Evolutionary conservation across 192 early-diverging fungal species (phyloP).

Genomic region (Coemansia sp.): DNA sequence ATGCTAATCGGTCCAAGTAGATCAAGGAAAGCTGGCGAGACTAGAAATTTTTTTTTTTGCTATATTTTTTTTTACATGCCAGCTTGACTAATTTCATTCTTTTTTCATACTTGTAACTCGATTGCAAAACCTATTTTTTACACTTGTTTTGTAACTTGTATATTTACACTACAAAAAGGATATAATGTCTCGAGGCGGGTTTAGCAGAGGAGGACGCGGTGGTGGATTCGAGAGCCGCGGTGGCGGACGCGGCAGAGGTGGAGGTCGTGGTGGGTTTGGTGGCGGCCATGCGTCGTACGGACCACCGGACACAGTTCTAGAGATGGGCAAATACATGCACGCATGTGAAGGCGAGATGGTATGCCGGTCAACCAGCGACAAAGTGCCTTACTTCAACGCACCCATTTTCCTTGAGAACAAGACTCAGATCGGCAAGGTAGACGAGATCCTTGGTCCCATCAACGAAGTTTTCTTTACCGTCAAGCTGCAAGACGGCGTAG

Average conservation of each 20-base stretch:
- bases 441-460: conserved; percentile 97
- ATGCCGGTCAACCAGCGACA: conserved; percentile 83
- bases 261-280: conserved; percentile 50
- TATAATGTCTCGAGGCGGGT: conserved; percentile 50
- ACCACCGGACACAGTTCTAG: conserved; percentile 78
- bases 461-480: conserved; percentile 99
- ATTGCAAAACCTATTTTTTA: neutral
- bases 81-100: neutral
- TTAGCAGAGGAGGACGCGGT: conserved; percentile 40
- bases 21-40: neutral
- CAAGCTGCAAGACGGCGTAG: conserved; percentile 92
- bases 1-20: conserved; percentile 1
- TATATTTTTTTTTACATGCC: conserved; percentile 13
- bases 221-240: conserved; percentile 35
- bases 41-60: neutral
- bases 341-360: conserved; percentile 98
- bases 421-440: conserved; percentile 98
- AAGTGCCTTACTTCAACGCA: conserved; percentile 99
- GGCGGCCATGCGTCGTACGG: conserved; percentile 60
- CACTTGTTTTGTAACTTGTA: conserved; percentile 6
- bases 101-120: conserved; percentile 1
- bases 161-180: conserved; percentile 13
- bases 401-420: conserved; percentile 99
- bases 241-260: conserved; percentile 40
- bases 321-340: conserved; percentile 91